A percentile compares a stretch with the other conserved stretches of the same genome.
Evolutionary conservation across 2,329 filamentous ascomycete genomes (phyloP).

Genomic region (Stenocarpella maydis): DNA sequence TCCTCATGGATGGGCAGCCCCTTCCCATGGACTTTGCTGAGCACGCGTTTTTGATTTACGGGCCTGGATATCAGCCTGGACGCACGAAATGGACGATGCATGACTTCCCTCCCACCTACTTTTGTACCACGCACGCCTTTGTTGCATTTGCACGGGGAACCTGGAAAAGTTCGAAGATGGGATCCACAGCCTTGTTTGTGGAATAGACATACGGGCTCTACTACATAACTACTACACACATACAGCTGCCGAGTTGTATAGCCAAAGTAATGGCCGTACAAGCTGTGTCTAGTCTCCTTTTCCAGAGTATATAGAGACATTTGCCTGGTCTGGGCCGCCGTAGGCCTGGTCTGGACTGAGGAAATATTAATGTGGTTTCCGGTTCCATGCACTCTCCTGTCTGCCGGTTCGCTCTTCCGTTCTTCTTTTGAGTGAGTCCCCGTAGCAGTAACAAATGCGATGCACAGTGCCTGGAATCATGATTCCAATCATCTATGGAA

Average conservation of each 20-base stretch:
- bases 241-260: background rate
- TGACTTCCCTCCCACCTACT: background rate
- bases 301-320: background rate
- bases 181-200: background rate
- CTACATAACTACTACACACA: background rate
- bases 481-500: too few species aligned
- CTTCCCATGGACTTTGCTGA: background rate
- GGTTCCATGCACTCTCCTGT: too few species aligned
- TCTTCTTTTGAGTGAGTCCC: too few species aligned
- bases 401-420: too few species aligned
- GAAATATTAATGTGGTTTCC: background rate
- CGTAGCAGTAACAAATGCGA: too few species aligned
- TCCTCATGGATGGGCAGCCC: background rate
- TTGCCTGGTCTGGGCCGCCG: background rate
- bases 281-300: background rate
- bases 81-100: constrained; percentile 13
- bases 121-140: background rate
- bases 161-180: constrained; percentile 12
- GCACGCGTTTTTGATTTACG: background rate
- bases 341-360: background rate
- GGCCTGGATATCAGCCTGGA: background rate
- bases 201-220: constrained; percentile 10
- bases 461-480: too few species aligned
- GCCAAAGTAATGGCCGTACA: background rate
- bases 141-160: constrained; percentile 11